phyloP scores from a whole-genome alignment of 371 early-diverging fungal species.

The Circinella umbellata region DNA sequence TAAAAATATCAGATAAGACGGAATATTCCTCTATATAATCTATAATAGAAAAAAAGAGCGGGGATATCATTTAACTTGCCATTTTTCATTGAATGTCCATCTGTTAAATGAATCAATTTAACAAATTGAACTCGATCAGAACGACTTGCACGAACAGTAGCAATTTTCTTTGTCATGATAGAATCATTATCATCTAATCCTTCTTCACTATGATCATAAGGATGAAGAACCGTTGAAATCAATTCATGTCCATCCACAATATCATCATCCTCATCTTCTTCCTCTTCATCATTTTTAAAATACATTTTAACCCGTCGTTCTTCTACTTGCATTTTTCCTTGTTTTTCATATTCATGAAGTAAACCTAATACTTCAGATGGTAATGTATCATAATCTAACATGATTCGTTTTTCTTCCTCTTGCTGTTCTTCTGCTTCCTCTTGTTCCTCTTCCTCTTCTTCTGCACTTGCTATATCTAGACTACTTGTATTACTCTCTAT shows the following conservation, averaged over 20 bases:
- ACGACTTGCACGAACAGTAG: slow-evolving; percentile 21
- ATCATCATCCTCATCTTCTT: slow-evolving; percentile 25
- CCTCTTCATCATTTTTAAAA: slow-evolving; percentile 11
- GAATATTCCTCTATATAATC: too few species aligned
- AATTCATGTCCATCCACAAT: slow-evolving; percentile 11
- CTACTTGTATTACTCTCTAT: neutral
- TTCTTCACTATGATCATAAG: neutral
- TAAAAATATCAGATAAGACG: too few species aligned
- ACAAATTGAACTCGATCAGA: slow-evolving; percentile 26
- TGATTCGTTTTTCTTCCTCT: slow-evolving; percentile 8
- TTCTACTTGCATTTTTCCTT: slow-evolving; percentile 23
- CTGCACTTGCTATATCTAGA: neutral
- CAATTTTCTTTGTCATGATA: neutral
- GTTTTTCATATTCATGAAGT: slow-evolving; percentile 27
- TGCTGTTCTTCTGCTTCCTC: neutral
- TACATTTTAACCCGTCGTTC: slow-evolving; percentile 14
- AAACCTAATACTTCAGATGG: slow-evolving; percentile 32
- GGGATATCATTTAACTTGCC: slow-evolving; percentile 3
- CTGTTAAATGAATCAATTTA: slow-evolving; percentile 27
- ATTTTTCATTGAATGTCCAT: slow-evolving; percentile 13
- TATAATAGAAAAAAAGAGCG: too few species aligned
- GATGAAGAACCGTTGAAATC: neutral
- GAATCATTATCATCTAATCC: neutral
- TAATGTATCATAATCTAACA: slow-evolving; percentile 40
- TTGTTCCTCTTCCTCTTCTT: neutral